Conservation (phyloP, 1,284 basidiomycete genomes). For the Tetrapyrgos nigripes region DNA sequence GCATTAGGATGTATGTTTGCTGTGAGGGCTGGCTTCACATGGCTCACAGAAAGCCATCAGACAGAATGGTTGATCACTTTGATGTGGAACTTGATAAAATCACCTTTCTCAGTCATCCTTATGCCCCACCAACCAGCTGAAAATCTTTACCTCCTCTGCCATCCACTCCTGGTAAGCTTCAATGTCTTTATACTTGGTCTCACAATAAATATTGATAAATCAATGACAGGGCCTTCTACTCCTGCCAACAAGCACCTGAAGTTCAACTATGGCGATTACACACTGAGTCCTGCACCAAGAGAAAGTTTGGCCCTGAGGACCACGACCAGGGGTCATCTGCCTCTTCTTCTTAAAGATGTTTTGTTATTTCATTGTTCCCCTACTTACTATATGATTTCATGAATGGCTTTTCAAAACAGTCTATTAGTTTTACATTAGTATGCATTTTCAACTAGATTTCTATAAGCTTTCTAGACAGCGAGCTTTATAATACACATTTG, state of each 20-base stretch:
- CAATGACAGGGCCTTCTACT: neutral
- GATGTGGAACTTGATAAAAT: neutral
- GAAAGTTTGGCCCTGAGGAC: neutral
- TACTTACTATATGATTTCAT: no score
- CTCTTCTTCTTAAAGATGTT: no score
- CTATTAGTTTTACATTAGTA: no score
- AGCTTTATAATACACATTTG: no score
- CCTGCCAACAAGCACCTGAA: neutral
- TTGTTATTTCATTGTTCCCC: no score
- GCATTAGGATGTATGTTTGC: neutral
- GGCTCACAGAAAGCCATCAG: neutral
- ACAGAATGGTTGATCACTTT: neutral
- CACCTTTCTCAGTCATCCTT: neutral
- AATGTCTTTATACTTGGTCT: neutral
- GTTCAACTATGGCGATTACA: neutral
- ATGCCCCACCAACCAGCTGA: neutral
- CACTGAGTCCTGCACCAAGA: neutral
- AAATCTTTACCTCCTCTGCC: neutral
- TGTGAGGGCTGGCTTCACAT: neutral
- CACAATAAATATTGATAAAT: neutral
- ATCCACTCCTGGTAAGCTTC: neutral
- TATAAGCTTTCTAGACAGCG: no score
- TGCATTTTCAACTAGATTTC: no score
- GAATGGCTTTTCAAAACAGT: no score
- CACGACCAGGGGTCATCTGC: no score